Conservation (phyloP, 805 yeast species). For the Barnettozyma sp. region DNA sequence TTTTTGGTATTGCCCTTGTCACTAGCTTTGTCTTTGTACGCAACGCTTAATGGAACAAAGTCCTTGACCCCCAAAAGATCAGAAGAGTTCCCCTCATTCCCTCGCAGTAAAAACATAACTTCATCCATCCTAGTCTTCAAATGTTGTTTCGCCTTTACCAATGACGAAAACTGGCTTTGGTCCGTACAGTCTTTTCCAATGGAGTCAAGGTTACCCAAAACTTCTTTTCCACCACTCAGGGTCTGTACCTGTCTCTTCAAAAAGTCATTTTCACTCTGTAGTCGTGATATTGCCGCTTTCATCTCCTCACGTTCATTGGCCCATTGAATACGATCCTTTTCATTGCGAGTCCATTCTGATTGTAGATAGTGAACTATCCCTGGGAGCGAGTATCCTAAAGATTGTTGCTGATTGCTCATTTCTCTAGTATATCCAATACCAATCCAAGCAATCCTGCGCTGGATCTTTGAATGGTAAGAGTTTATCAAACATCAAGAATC, state of each 20-base stretch:
- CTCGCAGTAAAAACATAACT: constrained; percentile 24
- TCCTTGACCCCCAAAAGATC: constrained; percentile 4
- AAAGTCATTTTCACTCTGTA: constrained; percentile 47
- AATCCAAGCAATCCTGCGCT: too few species aligned
- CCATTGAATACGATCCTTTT: constrained; percentile 54
- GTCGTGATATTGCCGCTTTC: constrained; percentile 42
- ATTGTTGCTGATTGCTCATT: constrained; percentile 1
- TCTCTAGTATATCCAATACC: too few species aligned
- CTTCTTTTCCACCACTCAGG: neutral
- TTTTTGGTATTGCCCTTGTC: too few species aligned
- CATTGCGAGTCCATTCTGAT: constrained; percentile 54
- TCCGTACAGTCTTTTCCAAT: too few species aligned
- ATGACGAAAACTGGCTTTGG: constrained; percentile 14
- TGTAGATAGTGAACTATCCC: constrained; percentile 62
- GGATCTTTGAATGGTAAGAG: too few species aligned
- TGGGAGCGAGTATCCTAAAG: constrained; percentile 20
- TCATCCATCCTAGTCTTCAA: constrained; percentile 25
- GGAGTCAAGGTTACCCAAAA: too few species aligned
- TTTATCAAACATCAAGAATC: too few species aligned
- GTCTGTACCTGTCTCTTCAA: constrained; percentile 16
- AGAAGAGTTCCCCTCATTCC: neutral
- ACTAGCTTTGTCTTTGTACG: too few species aligned
- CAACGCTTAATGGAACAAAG: too few species aligned
- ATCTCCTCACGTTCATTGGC: constrained; percentile 54
- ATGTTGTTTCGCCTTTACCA: constrained; percentile 23